Evolutionary conservation across 441 rosid species (phyloP).

Genomic region (Populus tomentosa): DNA sequence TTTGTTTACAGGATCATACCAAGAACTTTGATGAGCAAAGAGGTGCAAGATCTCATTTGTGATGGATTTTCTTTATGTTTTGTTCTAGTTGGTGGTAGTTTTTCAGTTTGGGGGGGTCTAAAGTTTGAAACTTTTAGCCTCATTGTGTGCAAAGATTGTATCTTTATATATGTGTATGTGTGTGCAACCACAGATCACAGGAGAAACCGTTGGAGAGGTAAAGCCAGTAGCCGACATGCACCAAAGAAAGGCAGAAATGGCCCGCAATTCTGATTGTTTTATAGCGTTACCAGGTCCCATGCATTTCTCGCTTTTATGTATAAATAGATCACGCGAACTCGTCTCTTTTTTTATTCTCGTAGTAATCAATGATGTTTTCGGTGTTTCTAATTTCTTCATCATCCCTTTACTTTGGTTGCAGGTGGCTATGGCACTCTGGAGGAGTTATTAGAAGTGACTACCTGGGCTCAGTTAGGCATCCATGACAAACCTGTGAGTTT

Average conservation of each 20-base stretch:
- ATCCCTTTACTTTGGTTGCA: slow-evolving; percentile 17
- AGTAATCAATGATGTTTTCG: background rate
- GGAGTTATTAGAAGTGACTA: slow-evolving; percentile 82
- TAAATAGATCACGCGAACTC: background rate
- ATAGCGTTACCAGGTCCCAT: slow-evolving; percentile 89
- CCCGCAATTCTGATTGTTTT: slow-evolving; percentile 89
- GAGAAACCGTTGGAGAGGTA: slow-evolving; percentile 91
- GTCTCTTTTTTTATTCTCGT: background rate
- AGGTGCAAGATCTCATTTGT: slow-evolving; percentile 35
- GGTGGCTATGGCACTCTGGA: slow-evolving; percentile 98
- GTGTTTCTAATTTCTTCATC: background rate
- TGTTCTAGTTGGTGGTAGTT: background rate
- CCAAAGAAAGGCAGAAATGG: slow-evolving; percentile 96
- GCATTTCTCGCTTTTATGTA: background rate
- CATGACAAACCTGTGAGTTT: slow-evolving; percentile 90
- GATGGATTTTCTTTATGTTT: background rate
- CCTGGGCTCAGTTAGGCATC: slow-evolving; percentile 98
- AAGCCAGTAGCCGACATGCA: slow-evolving; percentile 94
- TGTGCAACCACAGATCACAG: slow-evolving; percentile 56
- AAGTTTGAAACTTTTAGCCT: background rate
- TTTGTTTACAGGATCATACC: slow-evolving; percentile 69
- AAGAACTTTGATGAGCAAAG: slow-evolving; percentile 82
- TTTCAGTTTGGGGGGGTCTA: background rate
- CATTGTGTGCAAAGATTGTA: background rate
- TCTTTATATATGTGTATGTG: slow-evolving; percentile 7